phyloP scores from a whole-genome alignment of 495 filamentous ascomycete genomes.

The Terfezia boudieri region DNA sequence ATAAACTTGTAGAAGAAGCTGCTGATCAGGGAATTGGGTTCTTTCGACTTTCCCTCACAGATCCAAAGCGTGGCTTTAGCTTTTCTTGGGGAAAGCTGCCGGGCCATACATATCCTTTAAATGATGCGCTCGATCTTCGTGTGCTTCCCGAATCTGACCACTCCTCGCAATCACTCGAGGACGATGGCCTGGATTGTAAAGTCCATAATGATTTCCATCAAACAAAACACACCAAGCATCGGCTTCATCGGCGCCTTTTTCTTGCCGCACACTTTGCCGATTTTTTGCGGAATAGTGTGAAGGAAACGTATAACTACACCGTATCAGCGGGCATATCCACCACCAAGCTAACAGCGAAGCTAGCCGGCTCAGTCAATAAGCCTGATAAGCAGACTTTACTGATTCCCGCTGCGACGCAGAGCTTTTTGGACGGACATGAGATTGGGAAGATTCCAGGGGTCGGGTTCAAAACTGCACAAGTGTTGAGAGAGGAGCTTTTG shows the following conservation, averaged over 20 bases:
- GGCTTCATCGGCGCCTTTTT: conserved; percentile 32
- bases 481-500: conserved; percentile 40
- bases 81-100: conserved; percentile 45
- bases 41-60: conserved; percentile 50
- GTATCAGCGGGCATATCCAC: conserved; percentile 73
- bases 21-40: conserved; percentile 25
- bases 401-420: conserved; percentile 33
- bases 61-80: conserved; percentile 58
- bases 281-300: conserved; percentile 46
- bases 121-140: neutral
- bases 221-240: neutral
- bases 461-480: conserved; percentile 51
- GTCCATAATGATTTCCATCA: too few species aligned
- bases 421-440: conserved; percentile 53
- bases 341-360: conserved; percentile 61
- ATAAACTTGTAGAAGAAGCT: conserved; percentile 29
- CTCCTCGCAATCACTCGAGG: neutral
- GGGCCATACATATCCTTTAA: conserved; percentile 33
- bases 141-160: neutral
- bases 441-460: conserved; percentile 74
- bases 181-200: neutral
- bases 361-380: conserved; percentile 67
- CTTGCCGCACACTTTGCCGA: conserved; percentile 54
- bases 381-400: conserved; percentile 70
- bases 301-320: conserved; percentile 62